Conservation (phyloP, 352 stramenopile species). For the Phytophthora niederhauseri region DNA sequence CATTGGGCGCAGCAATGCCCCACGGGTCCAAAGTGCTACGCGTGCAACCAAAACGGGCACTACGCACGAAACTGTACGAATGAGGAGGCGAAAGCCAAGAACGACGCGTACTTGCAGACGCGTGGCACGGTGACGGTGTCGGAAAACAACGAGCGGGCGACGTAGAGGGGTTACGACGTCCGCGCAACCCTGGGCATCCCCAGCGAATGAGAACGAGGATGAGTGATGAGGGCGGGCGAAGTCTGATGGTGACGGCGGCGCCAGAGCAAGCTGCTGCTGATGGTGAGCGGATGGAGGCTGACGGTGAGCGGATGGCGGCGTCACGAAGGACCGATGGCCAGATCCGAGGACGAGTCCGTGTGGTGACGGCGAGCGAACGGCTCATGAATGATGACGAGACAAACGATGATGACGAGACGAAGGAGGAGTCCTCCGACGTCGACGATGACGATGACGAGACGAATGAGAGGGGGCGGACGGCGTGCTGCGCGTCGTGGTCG, state of each 20-base stretch:
- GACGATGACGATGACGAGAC: neutral
- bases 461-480: neutral
- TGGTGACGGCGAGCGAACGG: neutral
- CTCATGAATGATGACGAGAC: neutral
- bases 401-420: neutral
- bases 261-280: neutral
- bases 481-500: neutral
- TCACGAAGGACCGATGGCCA: neutral
- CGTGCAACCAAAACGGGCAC: neutral
- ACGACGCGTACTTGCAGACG: neutral
- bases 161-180: neutral
- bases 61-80: constrained; percentile 1
- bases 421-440: neutral
- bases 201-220: neutral
- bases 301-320: neutral
- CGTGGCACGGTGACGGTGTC: neutral
- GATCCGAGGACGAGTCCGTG: neutral
- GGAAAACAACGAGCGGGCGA: neutral
- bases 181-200: neutral
- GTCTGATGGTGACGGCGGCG: neutral
- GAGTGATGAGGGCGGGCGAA: neutral
- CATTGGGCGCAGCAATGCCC: neutral
- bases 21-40: neutral
- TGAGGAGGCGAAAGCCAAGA: neutral
- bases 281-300: neutral